A percentile compares a stretch with the other conserved stretches of the same genome.
These are phyloP conservation scores for Ophiosphaerella herpotricha DNA, from an alignment of 2,329 filamentous ascomycete species.

Conservation along the genomic window DNA sequence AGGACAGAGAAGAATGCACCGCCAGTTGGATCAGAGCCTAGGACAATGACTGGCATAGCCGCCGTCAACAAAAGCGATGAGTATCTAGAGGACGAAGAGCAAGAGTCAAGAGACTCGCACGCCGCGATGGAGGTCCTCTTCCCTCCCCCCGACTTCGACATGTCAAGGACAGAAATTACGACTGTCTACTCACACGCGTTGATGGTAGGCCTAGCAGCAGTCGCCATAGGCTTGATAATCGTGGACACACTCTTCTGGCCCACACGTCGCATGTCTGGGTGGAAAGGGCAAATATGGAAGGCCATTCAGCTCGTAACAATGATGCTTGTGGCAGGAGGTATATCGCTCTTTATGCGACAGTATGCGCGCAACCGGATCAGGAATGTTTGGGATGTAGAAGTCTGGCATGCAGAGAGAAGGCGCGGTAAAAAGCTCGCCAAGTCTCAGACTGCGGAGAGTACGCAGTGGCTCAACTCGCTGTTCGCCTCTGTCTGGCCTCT, in stretches of 20 bases:
- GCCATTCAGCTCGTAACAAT: slow-evolving; percentile 34
- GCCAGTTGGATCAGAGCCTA: slow-evolving; percentile 45
- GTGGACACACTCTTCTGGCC: slow-evolving; percentile 42
- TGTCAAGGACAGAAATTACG: slow-evolving; percentile 50
- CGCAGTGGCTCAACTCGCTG: slow-evolving; percentile 73
- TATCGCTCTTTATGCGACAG: slow-evolving; percentile 55
- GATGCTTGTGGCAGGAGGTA: slow-evolving; percentile 34
- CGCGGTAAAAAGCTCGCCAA: slow-evolving; percentile 56
- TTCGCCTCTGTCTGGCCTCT: slow-evolving; percentile 72
- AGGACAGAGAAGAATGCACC: slow-evolving; percentile 52
- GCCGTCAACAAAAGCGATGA: slow-evolving; percentile 52
- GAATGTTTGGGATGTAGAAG: slow-evolving; percentile 68
- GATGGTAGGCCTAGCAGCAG: slow-evolving; percentile 44
- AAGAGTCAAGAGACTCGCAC: slow-evolving; percentile 50
- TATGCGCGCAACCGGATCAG: slow-evolving; percentile 67
- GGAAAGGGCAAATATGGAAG: slow-evolving; percentile 36
- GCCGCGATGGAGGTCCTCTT: slow-evolving; percentile 57
- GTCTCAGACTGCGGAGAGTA: slow-evolving; percentile 63
- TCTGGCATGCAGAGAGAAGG: slow-evolving; percentile 68
- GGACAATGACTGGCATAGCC: slow-evolving; percentile 52
- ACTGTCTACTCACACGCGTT: slow-evolving; percentile 53
- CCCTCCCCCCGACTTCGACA: slow-evolving; percentile 58
- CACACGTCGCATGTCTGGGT: slow-evolving; percentile 35
- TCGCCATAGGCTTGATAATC: slow-evolving; percentile 43
- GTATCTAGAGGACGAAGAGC: slow-evolving; percentile 50